Base-by-base conservation (phyloP, 495 filamentous ascomycete species). In the Trichoderma gamsii region DNA sequence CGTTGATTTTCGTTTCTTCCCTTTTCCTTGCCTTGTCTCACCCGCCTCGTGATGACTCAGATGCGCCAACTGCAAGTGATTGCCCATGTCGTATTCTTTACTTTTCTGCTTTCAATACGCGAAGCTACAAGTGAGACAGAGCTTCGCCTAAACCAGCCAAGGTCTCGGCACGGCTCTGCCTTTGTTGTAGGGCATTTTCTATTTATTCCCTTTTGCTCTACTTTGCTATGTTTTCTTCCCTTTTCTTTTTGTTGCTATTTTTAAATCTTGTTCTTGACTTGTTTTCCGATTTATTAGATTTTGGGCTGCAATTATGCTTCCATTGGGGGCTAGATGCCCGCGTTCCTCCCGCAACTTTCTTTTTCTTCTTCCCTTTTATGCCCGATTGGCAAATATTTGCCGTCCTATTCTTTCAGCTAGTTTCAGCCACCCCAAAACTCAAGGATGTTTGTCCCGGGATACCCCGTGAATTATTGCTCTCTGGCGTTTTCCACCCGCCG, bases 31-130 rank as follows among this genome's bases (percentile, higher is more conserved):
- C 27, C 11, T 4, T 61, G 56, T 61, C 56, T 61, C 56, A 61
- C 56, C 56, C 56, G 56, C 56, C 56, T 61, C 56, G 56, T 61
- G 56, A 61, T 25, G 56, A 61, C 56, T 61, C 56, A 61, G 56
- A 61, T 61, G 23, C 56, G 56, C 25, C 23, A 4, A 11, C 56
- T 61, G 56, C 56, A 21, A 35, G 56, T 16, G 13, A 29, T 32
- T 38, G 35, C 35, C 35, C 35, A 38, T 29, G 35, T 7, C 35
- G 8, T 9, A 3, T 38, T 38, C 8, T 38, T 38, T 38, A 3
- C 35, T 4, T 29, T 29, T 29, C 29, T 29, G 29, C 29, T 29
- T 29, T 4, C 44, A 49, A 49, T 15, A n/a, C 13, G 44, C 13
- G 44, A 49, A 15, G 44, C 44, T 49, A 16, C 6, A 49, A 18